A percentile compares a stretch with the other conserved stretches of the same genome.
Conservation (phyloP, 108 stramenopile species). For the Fragilaria crotonensis region DNA sequence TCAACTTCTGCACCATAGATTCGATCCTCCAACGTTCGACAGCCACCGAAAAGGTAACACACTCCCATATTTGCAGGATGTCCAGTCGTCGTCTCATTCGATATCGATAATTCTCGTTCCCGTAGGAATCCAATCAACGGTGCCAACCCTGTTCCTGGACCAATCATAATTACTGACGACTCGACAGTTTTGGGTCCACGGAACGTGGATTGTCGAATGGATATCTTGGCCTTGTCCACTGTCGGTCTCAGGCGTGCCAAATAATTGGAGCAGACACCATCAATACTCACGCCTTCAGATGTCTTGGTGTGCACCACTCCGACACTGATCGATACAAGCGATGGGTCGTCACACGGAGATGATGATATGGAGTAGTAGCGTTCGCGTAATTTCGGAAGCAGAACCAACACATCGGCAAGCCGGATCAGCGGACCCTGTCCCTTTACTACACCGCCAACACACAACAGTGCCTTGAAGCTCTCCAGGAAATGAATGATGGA, state of each 20-base stretch:
- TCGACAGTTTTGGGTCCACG: conserved; percentile 4
- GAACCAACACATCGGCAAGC: conserved; percentile 1
- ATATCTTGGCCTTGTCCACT: not conserved
- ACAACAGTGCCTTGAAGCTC: conserved; percentile 4
- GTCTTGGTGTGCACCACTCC: conserved; percentile 7
- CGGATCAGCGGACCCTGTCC: too few species aligned
- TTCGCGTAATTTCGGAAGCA: conserved; percentile 13
- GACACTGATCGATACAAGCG: conserved; percentile 11
- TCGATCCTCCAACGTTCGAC: conserved; percentile 11
- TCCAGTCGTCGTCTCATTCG: not conserved
- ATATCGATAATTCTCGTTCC: too few species aligned
- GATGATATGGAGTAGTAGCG: conserved; percentile 23
- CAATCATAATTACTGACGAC: conserved; percentile 19
- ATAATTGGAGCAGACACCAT: conserved; percentile 18
- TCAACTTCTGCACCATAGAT: conserved; percentile 7
- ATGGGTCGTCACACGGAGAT: conserved; percentile 1
- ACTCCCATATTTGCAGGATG: not conserved
- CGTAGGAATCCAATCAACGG: conserved; percentile 24
- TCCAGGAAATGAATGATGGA: conserved; percentile 6
- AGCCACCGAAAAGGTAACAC: conserved; percentile 21
- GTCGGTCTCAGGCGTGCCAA: conserved; percentile 1
- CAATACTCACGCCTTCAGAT: not conserved
- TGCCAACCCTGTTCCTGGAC: conserved; percentile 19
- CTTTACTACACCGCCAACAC: too few species aligned
- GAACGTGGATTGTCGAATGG: conserved; percentile 4